These are phyloP conservation scores for Cercospora beticola DNA, from an alignment of 2,329 filamentous ascomycete genomes.

Conservation along the genomic window DNA sequence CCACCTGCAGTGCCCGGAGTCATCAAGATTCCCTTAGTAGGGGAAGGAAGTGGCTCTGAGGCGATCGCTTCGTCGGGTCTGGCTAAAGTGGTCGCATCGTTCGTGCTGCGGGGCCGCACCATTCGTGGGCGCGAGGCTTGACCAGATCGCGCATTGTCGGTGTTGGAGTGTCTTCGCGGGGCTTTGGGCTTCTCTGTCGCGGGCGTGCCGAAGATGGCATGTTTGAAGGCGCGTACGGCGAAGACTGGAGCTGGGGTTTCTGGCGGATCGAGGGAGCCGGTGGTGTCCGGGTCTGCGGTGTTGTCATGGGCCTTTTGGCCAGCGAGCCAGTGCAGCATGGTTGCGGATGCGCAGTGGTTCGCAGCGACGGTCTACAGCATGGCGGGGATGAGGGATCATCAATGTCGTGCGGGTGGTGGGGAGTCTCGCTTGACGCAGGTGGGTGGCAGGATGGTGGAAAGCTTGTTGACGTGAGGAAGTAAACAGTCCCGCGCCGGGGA, in stretches of 20 bases:
- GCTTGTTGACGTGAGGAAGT: not conserved
- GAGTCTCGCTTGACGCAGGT: not conserved
- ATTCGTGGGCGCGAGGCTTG: slow-evolving; percentile 30
- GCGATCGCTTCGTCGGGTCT: slow-evolving; percentile 22
- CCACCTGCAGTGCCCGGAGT: slow-evolving; percentile 60
- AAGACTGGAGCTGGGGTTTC: slow-evolving; percentile 67
- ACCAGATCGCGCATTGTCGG: slow-evolving; percentile 28
- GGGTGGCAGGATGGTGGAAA: slow-evolving; percentile 1
- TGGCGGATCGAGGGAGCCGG: slow-evolving; percentile 55
- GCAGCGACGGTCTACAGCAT: slow-evolving; percentile 5
- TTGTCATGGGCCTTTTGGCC: slow-evolving; percentile 33
- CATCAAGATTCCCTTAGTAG: slow-evolving; percentile 60
- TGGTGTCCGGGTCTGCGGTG: slow-evolving; percentile 36
- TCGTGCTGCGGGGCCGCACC: slow-evolving; percentile 32
- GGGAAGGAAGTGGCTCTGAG: slow-evolving; percentile 48
- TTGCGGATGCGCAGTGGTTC: not conserved
- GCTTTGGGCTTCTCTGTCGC: slow-evolving; percentile 46
- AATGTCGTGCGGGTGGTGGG: not conserved
- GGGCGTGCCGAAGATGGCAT: slow-evolving; percentile 64
- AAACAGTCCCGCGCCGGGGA: not conserved
- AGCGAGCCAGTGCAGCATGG: slow-evolving; percentile 40
- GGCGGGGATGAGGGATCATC: not conserved
- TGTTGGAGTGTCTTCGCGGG: slow-evolving; percentile 35
- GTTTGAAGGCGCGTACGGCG: slow-evolving; percentile 65
- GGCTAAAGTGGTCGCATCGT: slow-evolving; percentile 28